Base-by-base conservation (phyloP, 1,284 basidiomycete genomes). In the Veloporphyrellus conicus region DNA sequence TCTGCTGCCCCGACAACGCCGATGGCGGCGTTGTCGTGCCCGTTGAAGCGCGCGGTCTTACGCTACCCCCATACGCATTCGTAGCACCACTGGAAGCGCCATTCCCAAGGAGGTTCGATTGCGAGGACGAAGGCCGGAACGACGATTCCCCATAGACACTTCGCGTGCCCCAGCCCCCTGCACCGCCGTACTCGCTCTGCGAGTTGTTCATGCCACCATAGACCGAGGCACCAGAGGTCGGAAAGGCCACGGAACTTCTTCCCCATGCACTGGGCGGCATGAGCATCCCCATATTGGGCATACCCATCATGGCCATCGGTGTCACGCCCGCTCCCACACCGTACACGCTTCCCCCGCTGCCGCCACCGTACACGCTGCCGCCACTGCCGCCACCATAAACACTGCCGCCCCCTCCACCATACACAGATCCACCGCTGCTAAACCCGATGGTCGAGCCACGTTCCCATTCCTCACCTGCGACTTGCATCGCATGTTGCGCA, bases 391-490 rank as follows among this genome's bases (percentile, higher is more conserved):
- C 59, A 1, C 67, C 63, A 20, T 62, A 58, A 20, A 48, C 47
- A 16, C 60, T 60, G 10, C 59, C 57, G 2, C 66, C 67, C 4
- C 23, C 23, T 25, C 23, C 23, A 56, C 60, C 64, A 38, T 67
- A 67, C 14, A 56, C 59, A 22, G 58, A 61, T 3, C 68, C 71
- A 38, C 62, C 63, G 8, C 56, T 55, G 18, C 53, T 54, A 52
- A 70, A 74, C 16, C 76, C 75, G 25, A 75, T 55, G 37, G 69
- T 78, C 43, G 86, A 88, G 10, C 80, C 77, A 34, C 87, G 80
- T 61, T 91, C 89, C 89, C 89, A 90, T 60, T 90, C 87, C 43
- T 91, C 89, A 20, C 77, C 86, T 12, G 88, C 88, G 12, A 80
- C 78, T 2, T 80, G 82, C 77, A 90, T 84, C 11, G 89, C 89